Conservation (phyloP, 495 filamentous ascomycete genomes). For the Penicillium lagena region DNA sequence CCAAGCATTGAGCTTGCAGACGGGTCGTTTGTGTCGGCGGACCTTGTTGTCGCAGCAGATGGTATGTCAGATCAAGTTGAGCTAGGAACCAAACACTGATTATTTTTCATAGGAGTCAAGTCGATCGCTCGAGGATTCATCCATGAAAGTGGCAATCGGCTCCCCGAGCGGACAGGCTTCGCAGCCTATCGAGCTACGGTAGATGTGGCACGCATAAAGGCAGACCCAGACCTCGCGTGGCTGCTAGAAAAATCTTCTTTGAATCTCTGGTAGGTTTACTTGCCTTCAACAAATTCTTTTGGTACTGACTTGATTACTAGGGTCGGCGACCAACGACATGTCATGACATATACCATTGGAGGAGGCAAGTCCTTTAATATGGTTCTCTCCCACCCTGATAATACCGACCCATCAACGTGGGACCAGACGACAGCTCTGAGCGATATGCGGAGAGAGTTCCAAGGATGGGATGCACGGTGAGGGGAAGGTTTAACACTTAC, state of each 20-base stretch:
- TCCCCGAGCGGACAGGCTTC: slow-evolving; percentile 13
- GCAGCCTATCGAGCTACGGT: slow-evolving; percentile 34
- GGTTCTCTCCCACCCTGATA: slow-evolving; percentile 41
- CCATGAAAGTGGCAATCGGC: slow-evolving; percentile 14
- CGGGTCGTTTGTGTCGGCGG: slow-evolving; percentile 8
- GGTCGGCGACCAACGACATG: slow-evolving; percentile 27
- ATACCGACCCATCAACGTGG: slow-evolving; percentile 30
- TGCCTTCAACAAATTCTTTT: background rate
- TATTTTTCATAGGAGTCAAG: slow-evolving; percentile 16
- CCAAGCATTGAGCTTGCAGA: slow-evolving; percentile 13
- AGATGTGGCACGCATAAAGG: slow-evolving; percentile 24
- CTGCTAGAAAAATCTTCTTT: slow-evolving; percentile 27
- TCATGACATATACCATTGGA: slow-evolving; percentile 42
- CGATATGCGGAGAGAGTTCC: slow-evolving; percentile 29
- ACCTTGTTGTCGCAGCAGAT: slow-evolving; percentile 35
- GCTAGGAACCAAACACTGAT: background rate
- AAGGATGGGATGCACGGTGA: slow-evolving; percentile 30
- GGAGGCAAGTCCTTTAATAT: slow-evolving; percentile 39
- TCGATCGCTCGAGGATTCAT: slow-evolving; percentile 22
- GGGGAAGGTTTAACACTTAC: background rate
- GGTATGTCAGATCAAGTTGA: slow-evolving; percentile 8
- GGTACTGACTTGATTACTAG: slow-evolving; percentile 1
- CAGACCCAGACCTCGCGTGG: slow-evolving; percentile 25
- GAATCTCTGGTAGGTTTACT: slow-evolving; percentile 27
- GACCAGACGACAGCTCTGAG: slow-evolving; percentile 25